Percentiles rank a stretch among this genome's conserved stretches.
These are phyloP conservation scores for Rachicladosporium sp. DNA, from an alignment of 2,329 filamentous ascomycete genomes.

Conservation along the genomic window DNA sequence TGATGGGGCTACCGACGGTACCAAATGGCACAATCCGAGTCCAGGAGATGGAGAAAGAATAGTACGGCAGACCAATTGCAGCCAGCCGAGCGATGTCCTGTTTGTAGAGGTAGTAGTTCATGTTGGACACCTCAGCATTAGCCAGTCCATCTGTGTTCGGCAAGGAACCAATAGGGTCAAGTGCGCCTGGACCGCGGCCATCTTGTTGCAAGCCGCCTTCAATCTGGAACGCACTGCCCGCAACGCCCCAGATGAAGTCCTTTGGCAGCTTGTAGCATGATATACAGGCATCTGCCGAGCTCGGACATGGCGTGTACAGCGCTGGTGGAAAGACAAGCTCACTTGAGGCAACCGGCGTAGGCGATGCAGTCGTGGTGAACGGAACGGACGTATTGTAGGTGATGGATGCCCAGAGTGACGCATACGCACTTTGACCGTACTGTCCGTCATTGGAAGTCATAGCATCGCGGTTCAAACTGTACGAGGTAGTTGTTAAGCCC, in stretches of 20 bases:
- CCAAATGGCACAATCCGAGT: slow-evolving; percentile 35
- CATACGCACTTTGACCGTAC: slow-evolving; percentile 14
- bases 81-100: slow-evolving; percentile 30
- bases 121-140: slow-evolving; percentile 37
- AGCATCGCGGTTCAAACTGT: slow-evolving; percentile 6
- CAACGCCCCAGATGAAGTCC: slow-evolving; percentile 14
- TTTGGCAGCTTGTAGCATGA: slow-evolving; percentile 13
- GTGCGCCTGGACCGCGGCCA: slow-evolving; percentile 9
- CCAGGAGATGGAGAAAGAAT: slow-evolving; percentile 34
- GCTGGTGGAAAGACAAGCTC: slow-evolving; percentile 20
- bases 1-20: slow-evolving; percentile 28
- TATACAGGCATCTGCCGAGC: slow-evolving; percentile 18
- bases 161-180: slow-evolving; percentile 7
- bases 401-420: slow-evolving; percentile 10
- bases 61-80: slow-evolving; percentile 19
- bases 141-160: slow-evolving; percentile 13
- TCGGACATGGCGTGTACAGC: slow-evolving; percentile 20
- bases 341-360: slow-evolving; percentile 20
- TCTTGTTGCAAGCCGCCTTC: slow-evolving; percentile 12
- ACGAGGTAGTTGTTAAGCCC: slow-evolving; percentile 5
- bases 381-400: slow-evolving; percentile 14
- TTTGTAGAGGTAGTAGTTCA: slow-evolving; percentile 39
- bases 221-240: slow-evolving; percentile 13
- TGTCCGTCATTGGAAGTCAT: slow-evolving; percentile 10
- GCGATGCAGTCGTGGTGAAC: slow-evolving; percentile 16